phyloP scores from a whole-genome alignment of 2,329 filamentous ascomycete genomes.

The Fusarium xylarioides region DNA sequence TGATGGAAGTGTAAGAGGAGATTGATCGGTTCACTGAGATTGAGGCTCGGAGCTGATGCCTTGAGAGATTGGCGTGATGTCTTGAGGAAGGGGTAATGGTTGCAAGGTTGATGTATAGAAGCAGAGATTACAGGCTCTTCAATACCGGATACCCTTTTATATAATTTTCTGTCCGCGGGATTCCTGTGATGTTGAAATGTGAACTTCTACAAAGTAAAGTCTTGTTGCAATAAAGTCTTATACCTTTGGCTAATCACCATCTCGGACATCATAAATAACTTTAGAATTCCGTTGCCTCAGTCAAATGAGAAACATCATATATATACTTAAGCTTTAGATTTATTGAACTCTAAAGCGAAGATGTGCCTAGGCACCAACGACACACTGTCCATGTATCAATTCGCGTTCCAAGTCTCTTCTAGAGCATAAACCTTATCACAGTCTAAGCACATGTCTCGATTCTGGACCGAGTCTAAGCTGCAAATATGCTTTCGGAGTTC shows the following conservation, averaged over 20 bases:
- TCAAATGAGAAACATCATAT: neutral
- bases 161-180: rapidly evolving
- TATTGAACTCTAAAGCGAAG: neutral
- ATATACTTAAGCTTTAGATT: rapidly evolving
- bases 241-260: neutral
- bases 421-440: neutral
- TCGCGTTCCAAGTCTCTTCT: neutral
- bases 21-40: rapidly evolving
- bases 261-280: neutral
- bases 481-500: neutral
- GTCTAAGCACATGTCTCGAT: no score
- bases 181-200: rapidly evolving
- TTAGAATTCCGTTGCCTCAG: neutral
- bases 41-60: neutral
- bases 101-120: rapidly evolving
- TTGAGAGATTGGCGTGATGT: neutral
- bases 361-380: neutral
- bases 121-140: rapidly evolving
- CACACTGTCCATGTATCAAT: rapidly evolving
- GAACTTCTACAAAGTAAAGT: neutral
- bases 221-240: rapidly evolving
- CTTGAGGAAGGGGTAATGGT: neutral
- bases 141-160: rapidly evolving
- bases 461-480: rapidly evolving
- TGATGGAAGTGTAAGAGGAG: neutral